These are phyloP conservation scores for Paramecium octaurelia DNA, from an alignment of 73 alveolate species.

Conservation along the genomic window DNA sequence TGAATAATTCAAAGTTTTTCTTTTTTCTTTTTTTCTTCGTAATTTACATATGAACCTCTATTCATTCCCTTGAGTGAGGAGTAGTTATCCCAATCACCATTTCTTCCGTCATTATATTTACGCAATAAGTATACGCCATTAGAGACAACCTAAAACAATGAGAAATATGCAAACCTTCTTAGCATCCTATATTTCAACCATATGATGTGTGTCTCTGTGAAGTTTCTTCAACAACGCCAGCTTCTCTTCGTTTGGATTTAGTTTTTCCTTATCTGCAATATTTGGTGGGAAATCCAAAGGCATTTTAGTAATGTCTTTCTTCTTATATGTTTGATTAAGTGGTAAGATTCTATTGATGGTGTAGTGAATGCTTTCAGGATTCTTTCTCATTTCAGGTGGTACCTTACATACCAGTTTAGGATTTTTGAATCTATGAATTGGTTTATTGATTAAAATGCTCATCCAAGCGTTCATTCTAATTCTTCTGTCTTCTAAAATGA, in stretches of 20 bases:
- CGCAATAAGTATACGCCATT: constrained; percentile 84
- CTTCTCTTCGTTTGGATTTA: constrained; percentile 79
- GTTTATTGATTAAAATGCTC: constrained; percentile 88
- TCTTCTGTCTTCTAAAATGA: constrained; percentile 93
- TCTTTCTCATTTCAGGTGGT: constrained; percentile 82
- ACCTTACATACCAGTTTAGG: constrained; percentile 85
- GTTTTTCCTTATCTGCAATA: constrained; percentile 73
- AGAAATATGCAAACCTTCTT: constrained; percentile 65
- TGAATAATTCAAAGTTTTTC: neutral
- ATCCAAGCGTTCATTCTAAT: constrained; percentile 96
- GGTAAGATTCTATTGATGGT: constrained; percentile 85
- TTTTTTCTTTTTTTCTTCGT: neutral
- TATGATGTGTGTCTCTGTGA: constrained; percentile 79
- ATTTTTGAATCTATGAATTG: constrained; percentile 89
- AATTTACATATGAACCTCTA: constrained; percentile 46
- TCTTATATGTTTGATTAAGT: constrained; percentile 67
- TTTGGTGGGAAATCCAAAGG: constrained; percentile 62
- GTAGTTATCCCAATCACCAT: constrained; percentile 89
- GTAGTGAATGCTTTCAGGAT: constrained; percentile 87
- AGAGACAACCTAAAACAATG: constrained; percentile 41
- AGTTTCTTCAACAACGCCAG: constrained; percentile 70
- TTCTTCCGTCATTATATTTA: constrained; percentile 91
- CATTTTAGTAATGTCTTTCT: constrained; percentile 60
- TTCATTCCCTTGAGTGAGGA: constrained; percentile 47
- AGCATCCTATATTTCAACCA: constrained; percentile 65